These are phyloP conservation scores for Malus asiatica DNA, from an alignment of 306 rosid genomes.

Conservation along the genomic window DNA sequence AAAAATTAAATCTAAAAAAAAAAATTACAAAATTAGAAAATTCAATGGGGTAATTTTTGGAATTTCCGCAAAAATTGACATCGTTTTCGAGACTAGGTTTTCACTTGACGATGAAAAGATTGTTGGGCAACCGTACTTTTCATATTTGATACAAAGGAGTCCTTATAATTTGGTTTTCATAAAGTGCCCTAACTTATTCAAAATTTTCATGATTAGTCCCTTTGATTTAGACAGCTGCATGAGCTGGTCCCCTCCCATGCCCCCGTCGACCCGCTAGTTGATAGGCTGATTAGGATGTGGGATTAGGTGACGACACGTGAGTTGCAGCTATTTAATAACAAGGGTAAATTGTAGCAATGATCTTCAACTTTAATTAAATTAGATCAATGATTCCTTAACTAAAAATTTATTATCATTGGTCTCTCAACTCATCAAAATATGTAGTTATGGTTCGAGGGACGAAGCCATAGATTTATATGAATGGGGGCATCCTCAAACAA, in stretches of 20 bases:
- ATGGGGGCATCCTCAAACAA: too few species aligned
- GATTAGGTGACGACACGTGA: neutral
- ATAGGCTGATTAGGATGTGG: neutral
- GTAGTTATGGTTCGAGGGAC: too few species aligned
- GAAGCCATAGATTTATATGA: too few species aligned
- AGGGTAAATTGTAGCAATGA: too few species aligned
- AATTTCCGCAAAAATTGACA: neutral
- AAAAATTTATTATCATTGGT: too few species aligned
- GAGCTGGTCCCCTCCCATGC: neutral
- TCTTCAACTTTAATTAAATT: too few species aligned
- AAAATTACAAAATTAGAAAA: neutral
- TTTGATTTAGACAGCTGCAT: neutral
- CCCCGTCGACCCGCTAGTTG: neutral
- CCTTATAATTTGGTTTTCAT: slow-evolving; percentile 16
- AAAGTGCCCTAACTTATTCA: slow-evolving; percentile 1
- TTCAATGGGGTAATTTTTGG: neutral
- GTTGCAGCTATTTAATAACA: too few species aligned
- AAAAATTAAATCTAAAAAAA: neutral
- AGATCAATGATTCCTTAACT: too few species aligned
- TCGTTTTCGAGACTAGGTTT: neutral
- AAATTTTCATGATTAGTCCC: neutral
- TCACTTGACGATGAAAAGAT: too few species aligned
- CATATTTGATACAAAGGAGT: slow-evolving; percentile 15
- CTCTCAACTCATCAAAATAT: too few species aligned
- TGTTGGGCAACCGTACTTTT: slow-evolving; percentile 21